Percentiles rank a stretch among this genome's conserved stretches.
Evolutionary conservation across 805 yeast species (phyloP).

Genomic region (Barnettozyma wickerhamii): DNA sequence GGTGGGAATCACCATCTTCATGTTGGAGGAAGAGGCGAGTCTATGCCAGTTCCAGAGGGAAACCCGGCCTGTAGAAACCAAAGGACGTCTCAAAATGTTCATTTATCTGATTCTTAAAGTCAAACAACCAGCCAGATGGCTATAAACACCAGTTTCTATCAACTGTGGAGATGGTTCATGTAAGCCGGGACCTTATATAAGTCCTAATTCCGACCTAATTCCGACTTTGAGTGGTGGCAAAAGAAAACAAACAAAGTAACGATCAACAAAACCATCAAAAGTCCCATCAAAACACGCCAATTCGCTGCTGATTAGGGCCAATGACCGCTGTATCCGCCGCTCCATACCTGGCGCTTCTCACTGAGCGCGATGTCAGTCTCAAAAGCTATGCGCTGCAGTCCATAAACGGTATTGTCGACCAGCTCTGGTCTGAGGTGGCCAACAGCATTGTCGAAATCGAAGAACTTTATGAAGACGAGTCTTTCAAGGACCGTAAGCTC

Average conservation of each 20-base stretch:
- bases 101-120: too few species aligned
- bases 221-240: slow-evolving; percentile 8
- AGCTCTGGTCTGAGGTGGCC: slow-evolving; percentile 96
- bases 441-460: slow-evolving; percentile 85
- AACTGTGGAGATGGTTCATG: too few species aligned
- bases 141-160: too few species aligned
- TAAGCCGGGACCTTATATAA: too few species aligned
- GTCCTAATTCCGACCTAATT: too few species aligned
- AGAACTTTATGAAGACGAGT: slow-evolving; percentile 81
- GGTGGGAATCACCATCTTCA: slow-evolving; percentile 14
- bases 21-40: slow-evolving; percentile 13
- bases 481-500: slow-evolving; percentile 68
- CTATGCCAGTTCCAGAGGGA: background rate
- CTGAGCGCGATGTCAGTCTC: slow-evolving; percentile 72
- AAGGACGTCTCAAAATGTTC: background rate
- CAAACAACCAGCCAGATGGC: slow-evolving; percentile 6
- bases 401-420: slow-evolving; percentile 78
- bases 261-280: background rate
- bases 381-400: slow-evolving; percentile 83
- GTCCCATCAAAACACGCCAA: background rate
- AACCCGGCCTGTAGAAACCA: background rate
- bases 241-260: slow-evolving; percentile 1
- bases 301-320: background rate
- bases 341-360: slow-evolving; percentile 83
- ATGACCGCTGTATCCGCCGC: slow-evolving; percentile 64